Conservation (phyloP, 208 protist genomes). For the Acanthamoeba royreba region DNA sequence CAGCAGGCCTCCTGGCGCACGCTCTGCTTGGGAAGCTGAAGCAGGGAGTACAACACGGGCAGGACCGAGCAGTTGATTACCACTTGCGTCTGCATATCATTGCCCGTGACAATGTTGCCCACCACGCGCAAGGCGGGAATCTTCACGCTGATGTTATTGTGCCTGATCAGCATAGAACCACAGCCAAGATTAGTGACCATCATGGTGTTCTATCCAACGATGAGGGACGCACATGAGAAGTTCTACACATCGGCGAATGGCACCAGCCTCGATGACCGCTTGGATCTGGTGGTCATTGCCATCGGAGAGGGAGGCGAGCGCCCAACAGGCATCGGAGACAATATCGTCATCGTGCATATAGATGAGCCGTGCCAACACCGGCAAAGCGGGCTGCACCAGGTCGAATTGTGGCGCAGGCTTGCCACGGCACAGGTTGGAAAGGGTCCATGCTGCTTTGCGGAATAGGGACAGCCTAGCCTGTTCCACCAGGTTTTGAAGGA, state of each 20-base stretch:
- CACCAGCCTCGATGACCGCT: background rate
- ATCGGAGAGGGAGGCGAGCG: constrained; percentile 17
- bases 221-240: background rate
- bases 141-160: constrained; percentile 73
- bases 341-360: constrained; percentile 90
- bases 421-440: constrained; percentile 96
- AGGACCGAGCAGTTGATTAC: constrained; percentile 92
- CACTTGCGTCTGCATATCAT: constrained; percentile 90
- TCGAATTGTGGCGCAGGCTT: constrained; percentile 91
- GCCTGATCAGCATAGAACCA: constrained; percentile 69
- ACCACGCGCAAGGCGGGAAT: constrained; percentile 94
- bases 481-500: background rate
- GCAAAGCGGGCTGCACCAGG: constrained; percentile 80
- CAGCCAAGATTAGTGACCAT: background rate
- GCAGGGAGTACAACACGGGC: constrained; percentile 77
- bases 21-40: constrained; percentile 81
- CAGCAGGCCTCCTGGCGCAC: constrained; percentile 98
- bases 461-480: constrained; percentile 59
- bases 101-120: constrained; percentile 97
- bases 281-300: background rate
- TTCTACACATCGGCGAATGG: background rate
- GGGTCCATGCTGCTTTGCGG: constrained; percentile 95
- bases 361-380: constrained; percentile 84
- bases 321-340: constrained; percentile 94
- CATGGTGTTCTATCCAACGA: background rate